Percentiles rank a stretch among this genome's conserved stretches.
Evolutionary conservation across 1,284 basidiomycete species (phyloP).

Genomic region (Ustilago crameri): DNA sequence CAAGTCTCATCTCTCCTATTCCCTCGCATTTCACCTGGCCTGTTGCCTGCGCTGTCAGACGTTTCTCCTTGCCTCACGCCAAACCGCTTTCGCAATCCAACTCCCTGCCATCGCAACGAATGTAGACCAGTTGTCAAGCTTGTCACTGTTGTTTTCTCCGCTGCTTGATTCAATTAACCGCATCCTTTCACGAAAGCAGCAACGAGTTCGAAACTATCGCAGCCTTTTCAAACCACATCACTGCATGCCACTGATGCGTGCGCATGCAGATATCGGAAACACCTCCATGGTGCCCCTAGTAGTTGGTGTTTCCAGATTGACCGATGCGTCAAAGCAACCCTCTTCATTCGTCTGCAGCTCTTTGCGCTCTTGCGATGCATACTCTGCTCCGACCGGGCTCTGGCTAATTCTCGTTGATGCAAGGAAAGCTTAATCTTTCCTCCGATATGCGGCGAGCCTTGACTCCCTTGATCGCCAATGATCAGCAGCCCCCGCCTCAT

Average conservation of each 20-base stretch:
- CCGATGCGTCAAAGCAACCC: too few species aligned
- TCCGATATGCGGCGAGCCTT: constrained; percentile 14
- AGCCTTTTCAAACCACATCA: constrained; percentile 12
- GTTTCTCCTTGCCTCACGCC: neutral
- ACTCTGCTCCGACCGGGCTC: too few species aligned
- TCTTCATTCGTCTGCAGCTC: too few species aligned
- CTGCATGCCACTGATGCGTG: constrained; percentile 14
- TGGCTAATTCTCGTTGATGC: constrained; percentile 14
- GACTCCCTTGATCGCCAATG: too few species aligned
- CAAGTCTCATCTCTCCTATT: neutral
- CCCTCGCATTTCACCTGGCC: constrained; percentile 3
- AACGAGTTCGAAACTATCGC: too few species aligned
- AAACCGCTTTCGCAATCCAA: neutral
- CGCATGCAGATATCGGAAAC: neutral
- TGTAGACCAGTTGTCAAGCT: constrained; percentile 13
- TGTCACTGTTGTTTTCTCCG: constrained; percentile 1
- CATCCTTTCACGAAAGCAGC: too few species aligned
- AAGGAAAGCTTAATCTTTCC: constrained; percentile 20
- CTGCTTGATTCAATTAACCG: neutral
- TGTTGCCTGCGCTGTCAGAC: neutral
- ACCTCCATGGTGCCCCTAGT: too few species aligned
- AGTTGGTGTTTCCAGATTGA: too few species aligned
- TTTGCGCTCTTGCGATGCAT: too few species aligned
- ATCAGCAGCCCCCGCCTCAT: too few species aligned
- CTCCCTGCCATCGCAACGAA: too few species aligned